phyloP scores from a whole-genome alignment of 352 stramenopile species.

The Phytophthora cactorum region DNA sequence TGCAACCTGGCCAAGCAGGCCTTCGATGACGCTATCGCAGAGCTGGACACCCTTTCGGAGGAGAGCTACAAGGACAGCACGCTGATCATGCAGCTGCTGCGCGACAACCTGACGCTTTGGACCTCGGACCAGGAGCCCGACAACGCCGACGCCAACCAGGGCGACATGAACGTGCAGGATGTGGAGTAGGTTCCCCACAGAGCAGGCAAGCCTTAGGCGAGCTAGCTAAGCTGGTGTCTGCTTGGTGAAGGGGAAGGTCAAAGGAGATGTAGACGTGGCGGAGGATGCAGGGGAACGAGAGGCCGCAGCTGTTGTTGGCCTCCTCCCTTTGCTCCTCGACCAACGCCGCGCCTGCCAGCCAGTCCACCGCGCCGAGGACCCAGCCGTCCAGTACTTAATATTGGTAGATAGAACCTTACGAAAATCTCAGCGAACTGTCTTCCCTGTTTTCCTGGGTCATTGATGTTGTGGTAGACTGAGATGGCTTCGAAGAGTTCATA shows the following conservation, averaged over 20 bases:
- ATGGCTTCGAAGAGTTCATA: neutral
- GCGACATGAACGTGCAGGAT: conserved; percentile 87
- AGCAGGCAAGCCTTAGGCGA: conserved; percentile 16
- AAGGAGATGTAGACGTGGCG: conserved; percentile 20
- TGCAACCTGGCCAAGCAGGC: conserved; percentile 96
- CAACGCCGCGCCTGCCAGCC: conserved; percentile 12
- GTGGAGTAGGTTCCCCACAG: conserved; percentile 53
- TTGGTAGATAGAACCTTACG: conserved; percentile 45
- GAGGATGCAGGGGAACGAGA: conserved; percentile 26
- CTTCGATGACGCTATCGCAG: conserved; percentile 99
- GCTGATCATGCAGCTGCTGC: conserved; percentile 99
- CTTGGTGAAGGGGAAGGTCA: conserved; percentile 3
- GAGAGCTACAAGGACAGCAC: conserved; percentile 99
- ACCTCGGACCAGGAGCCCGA: conserved; percentile 95
- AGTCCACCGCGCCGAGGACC: neutral
- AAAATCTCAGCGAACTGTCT: conserved; percentile 31
- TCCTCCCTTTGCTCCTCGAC: conserved; percentile 25
- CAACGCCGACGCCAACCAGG: conserved; percentile 91
- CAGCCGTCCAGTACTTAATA: conserved; percentile 43
- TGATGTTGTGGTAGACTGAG: too few relatives aligned
- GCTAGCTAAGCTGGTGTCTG: conserved; percentile 20
- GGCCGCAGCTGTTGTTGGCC: conserved; percentile 43
- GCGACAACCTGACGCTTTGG: conserved; percentile 99
- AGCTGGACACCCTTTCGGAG: conserved; percentile 99
- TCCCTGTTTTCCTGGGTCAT: conserved; percentile 14